Evolutionary conservation across 805 yeast genomes (phyloP).

Genomic region (Sugiyamaella lignohabitans): DNA sequence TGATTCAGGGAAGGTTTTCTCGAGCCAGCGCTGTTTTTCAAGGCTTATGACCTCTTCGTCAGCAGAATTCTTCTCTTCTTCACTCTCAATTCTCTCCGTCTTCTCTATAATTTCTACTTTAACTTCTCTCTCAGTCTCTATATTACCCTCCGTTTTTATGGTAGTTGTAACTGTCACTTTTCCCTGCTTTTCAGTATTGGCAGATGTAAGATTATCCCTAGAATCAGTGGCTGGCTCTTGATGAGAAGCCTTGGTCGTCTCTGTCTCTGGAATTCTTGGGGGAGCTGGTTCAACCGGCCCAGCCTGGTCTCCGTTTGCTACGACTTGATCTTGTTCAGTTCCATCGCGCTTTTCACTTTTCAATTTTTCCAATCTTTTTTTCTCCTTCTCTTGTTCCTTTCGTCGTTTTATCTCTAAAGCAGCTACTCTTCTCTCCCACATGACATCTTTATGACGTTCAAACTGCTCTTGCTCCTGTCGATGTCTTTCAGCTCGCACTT

Average conservation of each 20-base stretch:
- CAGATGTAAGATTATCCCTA: not conserved
- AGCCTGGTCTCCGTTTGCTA: not conserved
- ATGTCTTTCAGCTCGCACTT: constrained; percentile 16
- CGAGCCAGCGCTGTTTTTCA: constrained; percentile 6
- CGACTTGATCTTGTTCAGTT: not conserved
- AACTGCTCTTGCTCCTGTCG: constrained; percentile 18
- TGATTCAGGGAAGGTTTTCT: constrained; percentile 13
- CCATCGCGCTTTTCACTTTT: not conserved
- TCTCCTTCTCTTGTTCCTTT: not conserved
- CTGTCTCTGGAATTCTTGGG: too few relatives aligned
- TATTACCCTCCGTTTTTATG: not conserved
- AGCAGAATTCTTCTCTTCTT: too few relatives aligned
- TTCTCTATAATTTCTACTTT: too few relatives aligned
- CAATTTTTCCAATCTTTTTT: not conserved
- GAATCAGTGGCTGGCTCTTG: not conserved
- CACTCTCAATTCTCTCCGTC: too few relatives aligned
- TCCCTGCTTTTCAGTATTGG: too few relatives aligned
- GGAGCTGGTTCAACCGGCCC: not conserved
- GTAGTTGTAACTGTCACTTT: too few relatives aligned
- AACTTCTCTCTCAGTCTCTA: not conserved
- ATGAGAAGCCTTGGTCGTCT: not conserved
- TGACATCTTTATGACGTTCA: constrained; percentile 14
- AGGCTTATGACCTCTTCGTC: too few relatives aligned
- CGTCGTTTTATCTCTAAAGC: not conserved
- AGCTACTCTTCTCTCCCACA: constrained; percentile 16